phyloP scores from a whole-genome alignment of 176 grass and related monocot genomes.

The Oryza brachyantha region DNA sequence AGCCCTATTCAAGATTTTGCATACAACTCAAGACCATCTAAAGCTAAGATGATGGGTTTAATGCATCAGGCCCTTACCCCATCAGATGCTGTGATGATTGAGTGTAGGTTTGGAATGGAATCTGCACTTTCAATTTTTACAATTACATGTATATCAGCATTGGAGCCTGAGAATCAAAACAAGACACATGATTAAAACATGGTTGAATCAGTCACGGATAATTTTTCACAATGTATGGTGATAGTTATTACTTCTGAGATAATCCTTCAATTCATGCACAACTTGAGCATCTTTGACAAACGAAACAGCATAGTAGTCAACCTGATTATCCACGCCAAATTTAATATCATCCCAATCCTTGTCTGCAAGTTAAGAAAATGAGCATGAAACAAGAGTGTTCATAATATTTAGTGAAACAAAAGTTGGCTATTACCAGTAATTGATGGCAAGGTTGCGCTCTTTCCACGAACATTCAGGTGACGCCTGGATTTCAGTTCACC shows the following conservation, averaged over 20 bases:
- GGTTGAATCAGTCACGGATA: not conserved
- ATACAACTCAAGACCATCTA: slow-evolving; percentile 24
- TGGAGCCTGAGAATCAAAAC: slow-evolving; percentile 59
- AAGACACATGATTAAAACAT: slow-evolving; percentile 12
- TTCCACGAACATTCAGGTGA: slow-evolving; percentile 96
- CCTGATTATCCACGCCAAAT: slow-evolving; percentile 97
- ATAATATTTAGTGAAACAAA: slow-evolving; percentile 6
- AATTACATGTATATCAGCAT: slow-evolving; percentile 89
- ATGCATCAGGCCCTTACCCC: slow-evolving; percentile 57
- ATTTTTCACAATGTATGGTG: slow-evolving; percentile 18
- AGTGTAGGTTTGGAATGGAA: slow-evolving; percentile 94
- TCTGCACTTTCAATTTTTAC: slow-evolving; percentile 99
- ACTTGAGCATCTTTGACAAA: slow-evolving; percentile 99
- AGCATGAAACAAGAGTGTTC: slow-evolving; percentile 18
- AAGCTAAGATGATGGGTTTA: slow-evolving; percentile 13
- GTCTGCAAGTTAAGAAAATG: slow-evolving; percentile 54
- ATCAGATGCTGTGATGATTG: slow-evolving; percentile 96
- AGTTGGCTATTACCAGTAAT: slow-evolving; percentile 69
- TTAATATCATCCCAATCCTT: slow-evolving; percentile 99
- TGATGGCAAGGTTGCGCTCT: slow-evolving; percentile 96
- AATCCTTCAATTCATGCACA: slow-evolving; percentile 96
- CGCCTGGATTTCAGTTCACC: slow-evolving; percentile 97
- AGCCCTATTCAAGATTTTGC: slow-evolving; percentile 18
- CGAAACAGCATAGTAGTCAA: slow-evolving; percentile 98
- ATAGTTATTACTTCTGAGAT: slow-evolving; percentile 74